Base-by-base conservation (phyloP, 805 yeast genomes). In the Lipomyces orientalis region DNA sequence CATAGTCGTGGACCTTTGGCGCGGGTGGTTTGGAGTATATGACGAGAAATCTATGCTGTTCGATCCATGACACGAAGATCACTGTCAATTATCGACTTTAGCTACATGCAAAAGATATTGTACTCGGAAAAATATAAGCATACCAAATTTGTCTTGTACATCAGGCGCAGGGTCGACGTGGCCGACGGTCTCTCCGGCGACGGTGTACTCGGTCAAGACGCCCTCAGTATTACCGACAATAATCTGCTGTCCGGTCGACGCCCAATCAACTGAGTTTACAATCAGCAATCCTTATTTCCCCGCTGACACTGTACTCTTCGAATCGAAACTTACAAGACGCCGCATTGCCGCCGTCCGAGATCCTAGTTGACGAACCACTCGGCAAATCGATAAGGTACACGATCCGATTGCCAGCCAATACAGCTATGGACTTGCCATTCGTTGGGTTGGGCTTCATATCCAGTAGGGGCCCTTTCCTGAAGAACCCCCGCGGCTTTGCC, bases 231-330 rank as follows among this genome's bases (percentile, higher is more conserved):
- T 39, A 16, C 76, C 77, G 5, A 66, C 66, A 4, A 73, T 64
- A 46, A 76, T n/a, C 46, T 68, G 69, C 46, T 71, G 65, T 29
- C 79, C 79, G 37, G 70, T 62, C 2, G 67, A 68, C 3, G 78
- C 71, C 78, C 78, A 77, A n/a, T 67, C 71, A 34, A 67, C 68
- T 62, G 37, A 9, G 65, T 10, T 4, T n/a, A 22, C 8, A 25
- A 29, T 43, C 22, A 25, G 52, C 29, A 46, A 58, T 35, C 39
- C 12, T 14, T n/a, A 51, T n/a, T 16, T 4, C 55, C 46, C 12
- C 29, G 39, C n/a, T 46, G 1, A 8, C 43, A 54, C 8, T 51
- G 34, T 16, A 57, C 22, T 14, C 25, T 37, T 37, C 43, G 61
- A 56, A 51, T 22, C 25, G n/a, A 43, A 55, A 37, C 60, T 57